Evolutionary conservation across 2,329 filamentous ascomycete species (phyloP).

Genomic region (Aspergillus glaucus): DNA sequence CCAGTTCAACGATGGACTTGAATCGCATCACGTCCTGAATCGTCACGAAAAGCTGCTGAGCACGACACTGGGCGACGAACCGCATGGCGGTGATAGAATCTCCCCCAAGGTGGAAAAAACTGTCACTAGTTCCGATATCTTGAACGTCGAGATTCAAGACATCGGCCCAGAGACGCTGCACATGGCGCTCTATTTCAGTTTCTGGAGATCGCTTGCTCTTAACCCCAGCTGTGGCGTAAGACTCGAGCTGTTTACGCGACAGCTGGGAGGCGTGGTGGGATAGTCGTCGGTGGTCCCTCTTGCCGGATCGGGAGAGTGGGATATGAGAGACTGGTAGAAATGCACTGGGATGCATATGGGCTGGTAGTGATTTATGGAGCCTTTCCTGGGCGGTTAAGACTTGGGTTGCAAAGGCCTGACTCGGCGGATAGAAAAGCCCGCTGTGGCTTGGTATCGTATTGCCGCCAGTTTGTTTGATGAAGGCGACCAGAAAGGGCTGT

Average conservation of each 20-base stretch:
- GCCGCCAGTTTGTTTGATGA: not conserved
- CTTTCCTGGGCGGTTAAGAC: not conserved
- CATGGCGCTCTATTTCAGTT: not conserved
- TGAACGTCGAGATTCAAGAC: not conserved
- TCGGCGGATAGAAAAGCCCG: not conserved
- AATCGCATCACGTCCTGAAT: not conserved
- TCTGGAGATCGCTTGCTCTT: not conserved
- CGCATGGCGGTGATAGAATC: constrained; percentile 1
- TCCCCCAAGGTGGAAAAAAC: constrained; percentile 1
- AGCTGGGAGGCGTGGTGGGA: not conserved
- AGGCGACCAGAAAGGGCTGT: not conserved
- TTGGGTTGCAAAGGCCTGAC: not conserved
- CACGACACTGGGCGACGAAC: not conserved
- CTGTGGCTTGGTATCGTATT: not conserved
- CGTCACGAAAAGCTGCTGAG: not conserved
- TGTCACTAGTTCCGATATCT: not conserved
- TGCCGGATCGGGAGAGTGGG: not conserved
- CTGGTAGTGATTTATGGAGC: not conserved
- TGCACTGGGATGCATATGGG: not conserved
- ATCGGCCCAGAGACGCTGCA: not conserved
- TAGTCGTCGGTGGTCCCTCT: not conserved
- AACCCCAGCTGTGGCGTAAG: not conserved
- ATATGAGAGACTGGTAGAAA: not conserved
- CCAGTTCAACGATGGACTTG: not conserved
- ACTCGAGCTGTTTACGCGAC: not conserved